Evolutionary conservation across 345 rosid species (phyloP), one percentile per base, ranked within the genome.

Genomic region (Populus alba): DNA sequence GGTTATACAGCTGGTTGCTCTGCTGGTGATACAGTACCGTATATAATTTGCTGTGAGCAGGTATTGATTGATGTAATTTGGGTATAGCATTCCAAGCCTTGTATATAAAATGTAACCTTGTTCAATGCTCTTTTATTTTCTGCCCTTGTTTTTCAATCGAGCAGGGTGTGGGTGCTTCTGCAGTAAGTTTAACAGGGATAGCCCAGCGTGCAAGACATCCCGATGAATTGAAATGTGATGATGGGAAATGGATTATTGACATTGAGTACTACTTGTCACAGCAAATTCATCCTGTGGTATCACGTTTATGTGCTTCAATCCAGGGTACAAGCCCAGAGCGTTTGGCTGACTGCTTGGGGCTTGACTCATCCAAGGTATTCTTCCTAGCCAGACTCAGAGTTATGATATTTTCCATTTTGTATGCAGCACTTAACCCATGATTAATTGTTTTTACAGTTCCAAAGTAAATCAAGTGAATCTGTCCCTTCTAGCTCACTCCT

Each of bases 201-300:
- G 97, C 97, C 37, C 94, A 85, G 75, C 98, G 99, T 63, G 97
- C 99, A 77, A 88, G 97, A 81, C 98, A 96, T 86, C 99, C 99
- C 38, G 95, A 96, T 75, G 99, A 96, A 86, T 81, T 94, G 81
- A 92, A 87, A 88, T 87, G 84, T 78, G 89, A 90, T 38, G 93
- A 88, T 8, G 97, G 92, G 57, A 90, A 89, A 77, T 94, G 98
- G 98, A 80, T 94, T 94, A 87, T 96, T 75, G 99, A 96, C 84
- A 91, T 92, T 81, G 98, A 96, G 66, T 96, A 96, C 86, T 96
- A 96, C 87, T 85, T 92, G 84, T 89, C 98, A 72, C 97, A 96
- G 81, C 99, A 96, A 92, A 96, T 96, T 87, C 99, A 92, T 88
- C 99, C 98, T 20, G 98, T 96, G 62, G 97, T 96, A 71, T 91